Conservation (phyloP, 2,329 filamentous ascomycete species). For the Pezicula radicicola region DNA sequence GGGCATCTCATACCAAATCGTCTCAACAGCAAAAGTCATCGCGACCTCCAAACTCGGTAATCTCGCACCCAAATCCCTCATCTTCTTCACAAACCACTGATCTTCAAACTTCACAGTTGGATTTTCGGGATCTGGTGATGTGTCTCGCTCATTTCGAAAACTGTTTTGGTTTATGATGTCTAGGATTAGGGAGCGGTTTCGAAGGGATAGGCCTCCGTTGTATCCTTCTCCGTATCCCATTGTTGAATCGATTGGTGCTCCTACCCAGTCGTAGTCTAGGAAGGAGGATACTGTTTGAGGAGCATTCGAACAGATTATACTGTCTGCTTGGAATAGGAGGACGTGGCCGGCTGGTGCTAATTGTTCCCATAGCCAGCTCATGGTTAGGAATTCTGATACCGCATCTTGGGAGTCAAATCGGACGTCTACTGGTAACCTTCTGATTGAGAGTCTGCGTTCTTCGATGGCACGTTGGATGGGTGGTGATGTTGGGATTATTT, state of each 20-base stretch:
- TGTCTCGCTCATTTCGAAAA: too few species aligned
- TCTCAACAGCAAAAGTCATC: background rate
- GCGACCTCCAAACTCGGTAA: slow-evolving; percentile 6
- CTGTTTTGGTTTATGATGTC: slow-evolving; percentile 8
- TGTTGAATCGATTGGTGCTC: slow-evolving; percentile 17
- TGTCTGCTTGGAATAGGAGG: slow-evolving; percentile 23
- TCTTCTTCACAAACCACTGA: slow-evolving; percentile 5
- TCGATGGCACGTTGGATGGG: background rate
- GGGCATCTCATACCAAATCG: too few species aligned
- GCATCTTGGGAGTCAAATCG: background rate
- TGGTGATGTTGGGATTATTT: background rate
- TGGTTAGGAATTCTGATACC: slow-evolving; percentile 14
- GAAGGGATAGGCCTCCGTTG: slow-evolving; percentile 30
- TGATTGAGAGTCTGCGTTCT: background rate
- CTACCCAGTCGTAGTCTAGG: slow-evolving; percentile 13
- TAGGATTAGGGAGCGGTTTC: slow-evolving; percentile 13
- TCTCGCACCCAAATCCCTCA: background rate
- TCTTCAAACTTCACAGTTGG: slow-evolving; percentile 6
- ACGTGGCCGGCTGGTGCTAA: slow-evolving; percentile 21
- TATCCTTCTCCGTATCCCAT: slow-evolving; percentile 10
- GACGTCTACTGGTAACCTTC: background rate
- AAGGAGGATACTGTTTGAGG: too few species aligned
- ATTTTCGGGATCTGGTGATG: slow-evolving; percentile 1
- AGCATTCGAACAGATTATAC: slow-evolving; percentile 7
- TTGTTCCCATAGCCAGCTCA: slow-evolving; percentile 21